These are phyloP conservation scores for Sporothrix humicola DNA, from an alignment of 2,329 filamentous ascomycete genomes.

Conservation along the genomic window DNA sequence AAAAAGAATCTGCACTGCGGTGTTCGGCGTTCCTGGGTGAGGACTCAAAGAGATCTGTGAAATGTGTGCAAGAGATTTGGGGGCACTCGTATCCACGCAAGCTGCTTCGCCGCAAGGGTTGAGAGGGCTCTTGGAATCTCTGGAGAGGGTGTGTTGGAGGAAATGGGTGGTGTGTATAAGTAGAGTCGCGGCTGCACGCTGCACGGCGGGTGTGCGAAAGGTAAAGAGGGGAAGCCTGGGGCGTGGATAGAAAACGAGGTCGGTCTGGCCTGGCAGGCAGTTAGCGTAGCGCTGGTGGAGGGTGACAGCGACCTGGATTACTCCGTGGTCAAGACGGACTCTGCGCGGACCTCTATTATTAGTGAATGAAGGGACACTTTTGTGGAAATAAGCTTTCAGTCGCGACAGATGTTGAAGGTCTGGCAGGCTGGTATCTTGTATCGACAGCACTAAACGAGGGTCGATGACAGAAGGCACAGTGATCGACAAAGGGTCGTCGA, in stretches of 20 bases:
- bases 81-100: conserved; percentile 33
- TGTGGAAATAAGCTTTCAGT: conserved; percentile 26
- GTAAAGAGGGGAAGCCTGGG: conserved; percentile 3
- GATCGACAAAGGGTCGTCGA: conserved; percentile 6
- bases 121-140: not conserved
- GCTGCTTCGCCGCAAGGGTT: conserved; percentile 26
- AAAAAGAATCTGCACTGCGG: conserved; percentile 34
- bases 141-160: not conserved
- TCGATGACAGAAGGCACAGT: not conserved
- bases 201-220: not conserved
- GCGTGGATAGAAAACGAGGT: conserved; percentile 20
- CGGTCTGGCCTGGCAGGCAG: conserved; percentile 7
- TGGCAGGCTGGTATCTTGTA: not conserved
- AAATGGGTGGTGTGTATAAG: conserved; percentile 28
- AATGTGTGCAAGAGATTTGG: conserved; percentile 2
- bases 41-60: not conserved
- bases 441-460: not conserved
- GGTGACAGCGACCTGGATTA: conserved; percentile 25
- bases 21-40: conserved; percentile 33
- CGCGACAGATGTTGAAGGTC: not conserved
- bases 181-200: conserved; percentile 4
- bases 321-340: conserved; percentile 10
- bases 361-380: not conserved
- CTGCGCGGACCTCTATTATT: conserved; percentile 23
- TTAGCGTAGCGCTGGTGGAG: conserved; percentile 19